Base-by-base conservation (phyloP, 805 yeast species). In the Grigorovia humatica region DNA sequence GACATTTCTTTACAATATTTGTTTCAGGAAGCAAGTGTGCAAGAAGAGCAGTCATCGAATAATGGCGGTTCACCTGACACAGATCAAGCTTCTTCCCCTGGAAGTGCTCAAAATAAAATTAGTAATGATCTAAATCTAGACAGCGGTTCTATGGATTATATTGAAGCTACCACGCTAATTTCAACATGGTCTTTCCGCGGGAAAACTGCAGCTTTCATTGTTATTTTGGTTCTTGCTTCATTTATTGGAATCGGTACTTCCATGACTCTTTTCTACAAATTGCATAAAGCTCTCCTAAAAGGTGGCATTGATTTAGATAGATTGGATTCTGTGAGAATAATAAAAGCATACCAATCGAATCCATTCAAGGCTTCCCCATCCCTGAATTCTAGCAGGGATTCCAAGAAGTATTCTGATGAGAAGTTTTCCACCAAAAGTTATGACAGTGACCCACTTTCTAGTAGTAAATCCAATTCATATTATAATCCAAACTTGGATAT, bases 1-100 rank as follows among this genome's bases (percentile, higher is more conserved):
- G 47, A 59, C 9, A 62, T 67, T 48, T 62, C 69, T 11, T 47
- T 67, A 48, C 57, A 59, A 8, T 65, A 65, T 15, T 51, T 66
- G 32, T 23, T 43, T n/a, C 35, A 45, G 8, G 43, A 45, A 40
- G 44, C 17, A 13, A 38, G 17, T 38, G 17, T 32, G 2, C 38
- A 38, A 15, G 18, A 38, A 15, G 42, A 38, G 15, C 42, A 42
- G 11, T 18, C 41, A 12, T 35, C 43, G 2, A 27, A 40, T n/a
- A n/a, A 32, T n/a, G 44, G 40, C 13, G 48, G 32, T 9, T 46
- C 43, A 38, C 4, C 4, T 2, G 42, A 13, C 7, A 3, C 6
- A 13, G 13, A 8, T 15, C 9, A 7, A 12, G 8, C 18, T 38
- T 38, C 42, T 38, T 15, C 42, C 4, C 18, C 8, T 3, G 2